Evolutionary conservation across 805 yeast genomes (phyloP), one percentile per base, ranked within the genome.

Genomic region (Candida nanaspora): DNA sequence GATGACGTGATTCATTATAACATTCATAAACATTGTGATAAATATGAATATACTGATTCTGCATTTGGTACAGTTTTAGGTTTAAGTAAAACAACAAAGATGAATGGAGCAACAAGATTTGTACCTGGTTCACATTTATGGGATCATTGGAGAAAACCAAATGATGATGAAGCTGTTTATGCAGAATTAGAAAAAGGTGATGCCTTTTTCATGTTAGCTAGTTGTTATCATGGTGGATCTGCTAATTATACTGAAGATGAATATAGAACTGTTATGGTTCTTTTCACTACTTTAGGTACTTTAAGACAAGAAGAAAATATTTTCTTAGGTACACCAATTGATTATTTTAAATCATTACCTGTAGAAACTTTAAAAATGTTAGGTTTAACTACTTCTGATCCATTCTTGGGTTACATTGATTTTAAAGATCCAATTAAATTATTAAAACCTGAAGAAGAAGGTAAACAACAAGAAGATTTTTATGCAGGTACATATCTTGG

Each of bases 181-280:
- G 50, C 51, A 22, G 63, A 60, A 41, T 40, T 58, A 41, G 57
- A 58, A 11, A 48, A 52, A 33, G 65, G 65, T 20, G 66, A 61
- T 42, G 53, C 46, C 2, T 51, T 53, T 20, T 56, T 60, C 37
- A 53, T 60, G 61, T 46, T 60, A 23, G 63, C 53, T 3, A 53
- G 61, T 6, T 46, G 51, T 16, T 50, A 51, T 42, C 65, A 61
- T 46, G 63, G 56, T 18, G 65, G 57, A 8, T 47, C 58, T 33
- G 54, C 59, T 2, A 61, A 61, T 33, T 23, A 26, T n/a, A 57
- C 63, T 14, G 35, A 29, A 13, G 49, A 51, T 43, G 51, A 55
- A 41, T 47, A 46, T 30, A 49, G 65, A 40, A 52, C 55, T 20
- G 47, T 49, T 14, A 38, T 51, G 6, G 51, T 55, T 20, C 35